These are phyloP conservation scores for Veloboletus limbatus DNA, from an alignment of 1,284 basidiomycete species.

Conservation along the genomic window DNA sequence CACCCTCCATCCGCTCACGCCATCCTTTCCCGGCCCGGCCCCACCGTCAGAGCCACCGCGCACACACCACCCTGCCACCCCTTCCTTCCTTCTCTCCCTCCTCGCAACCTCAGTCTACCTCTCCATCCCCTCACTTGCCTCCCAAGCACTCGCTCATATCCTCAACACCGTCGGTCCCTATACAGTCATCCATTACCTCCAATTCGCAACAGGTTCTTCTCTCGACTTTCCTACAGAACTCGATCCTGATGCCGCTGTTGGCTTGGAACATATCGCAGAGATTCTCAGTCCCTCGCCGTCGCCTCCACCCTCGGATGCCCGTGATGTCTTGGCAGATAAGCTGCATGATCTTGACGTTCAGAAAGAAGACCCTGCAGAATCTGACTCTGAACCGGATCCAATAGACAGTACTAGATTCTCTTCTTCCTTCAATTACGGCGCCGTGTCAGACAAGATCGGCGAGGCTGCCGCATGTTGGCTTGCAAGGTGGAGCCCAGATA, in stretches of 20 bases:
- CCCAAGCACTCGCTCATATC: conserved; percentile 71
- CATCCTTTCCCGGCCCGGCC: conserved; percentile 48
- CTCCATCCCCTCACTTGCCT: conserved; percentile 74
- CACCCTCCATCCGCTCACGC: conserved; percentile 64
- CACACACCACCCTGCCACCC: conserved; percentile 71
- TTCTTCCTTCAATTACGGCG: conserved; percentile 69
- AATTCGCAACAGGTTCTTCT: conserved; percentile 78
- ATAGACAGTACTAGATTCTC: conserved; percentile 10
- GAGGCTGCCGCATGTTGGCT: conserved; percentile 90
- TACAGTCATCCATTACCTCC: conserved; percentile 76
- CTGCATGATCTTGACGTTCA: conserved; percentile 31
- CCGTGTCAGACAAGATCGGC: conserved; percentile 85
- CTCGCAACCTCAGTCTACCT: conserved; percentile 87
- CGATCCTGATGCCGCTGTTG: conserved; percentile 60
- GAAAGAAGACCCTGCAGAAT: conserved; percentile 39
- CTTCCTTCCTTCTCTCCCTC: conserved; percentile 81
- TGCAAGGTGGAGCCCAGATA: conserved; percentile 79
- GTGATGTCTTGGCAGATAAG: conserved; percentile 28
- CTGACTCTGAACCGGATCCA: conserved; percentile 28
- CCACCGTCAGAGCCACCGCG: conserved; percentile 38
- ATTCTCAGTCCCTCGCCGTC: conserved; percentile 27
- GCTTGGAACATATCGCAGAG: conserved; percentile 68
- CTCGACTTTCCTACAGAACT: conserved; percentile 50
- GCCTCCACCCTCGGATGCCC: conserved; percentile 14
- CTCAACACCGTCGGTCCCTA: conserved; percentile 77